phyloP scores from a whole-genome alignment of 2,329 filamentous ascomycete species.

The Colletotrichum sp. region DNA sequence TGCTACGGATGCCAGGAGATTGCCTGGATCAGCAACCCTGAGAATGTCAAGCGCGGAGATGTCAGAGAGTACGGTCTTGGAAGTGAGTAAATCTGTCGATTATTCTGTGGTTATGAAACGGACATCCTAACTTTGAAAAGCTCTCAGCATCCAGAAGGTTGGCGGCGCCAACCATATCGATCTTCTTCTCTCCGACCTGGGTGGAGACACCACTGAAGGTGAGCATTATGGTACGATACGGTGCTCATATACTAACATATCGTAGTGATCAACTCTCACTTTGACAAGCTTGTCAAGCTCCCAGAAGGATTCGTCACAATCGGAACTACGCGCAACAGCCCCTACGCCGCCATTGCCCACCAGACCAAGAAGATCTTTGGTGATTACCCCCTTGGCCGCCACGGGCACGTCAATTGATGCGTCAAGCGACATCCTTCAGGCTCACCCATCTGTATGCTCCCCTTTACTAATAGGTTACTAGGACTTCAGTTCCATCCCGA shows the following conservation, averaged over 20 bases:
- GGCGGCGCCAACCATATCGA: constrained; percentile 66
- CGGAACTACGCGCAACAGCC: constrained; percentile 76
- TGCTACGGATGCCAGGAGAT: constrained; percentile 58
- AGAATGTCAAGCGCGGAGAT: constrained; percentile 31
- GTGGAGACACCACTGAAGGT: constrained; percentile 63
- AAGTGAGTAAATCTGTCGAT: neutral
- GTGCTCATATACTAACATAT: neutral
- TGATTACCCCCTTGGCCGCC: constrained; percentile 8
- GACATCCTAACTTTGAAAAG: constrained; percentile 31
- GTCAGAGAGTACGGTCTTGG: constrained; percentile 19
- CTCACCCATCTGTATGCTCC: neutral
- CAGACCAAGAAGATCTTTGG: constrained; percentile 73
- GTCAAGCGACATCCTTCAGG: neutral
- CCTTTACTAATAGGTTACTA: neutral
- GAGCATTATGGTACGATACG: neutral
- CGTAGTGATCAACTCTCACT: constrained; percentile 82
- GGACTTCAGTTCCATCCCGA: constrained; percentile 91
- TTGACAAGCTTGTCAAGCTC: constrained; percentile 80
- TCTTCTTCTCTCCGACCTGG: constrained; percentile 77
- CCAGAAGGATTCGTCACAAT: constrained; percentile 77
- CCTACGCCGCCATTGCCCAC: constrained; percentile 82
- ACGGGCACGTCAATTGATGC: neutral
- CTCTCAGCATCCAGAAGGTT: constrained; percentile 63
- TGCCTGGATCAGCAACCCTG: constrained; percentile 67
- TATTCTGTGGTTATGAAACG: neutral